Percentiles rank a stretch among this genome's conserved stretches.
Conservation (phyloP, 768 basidiomycete species). For the Boletus edulis region DNA sequence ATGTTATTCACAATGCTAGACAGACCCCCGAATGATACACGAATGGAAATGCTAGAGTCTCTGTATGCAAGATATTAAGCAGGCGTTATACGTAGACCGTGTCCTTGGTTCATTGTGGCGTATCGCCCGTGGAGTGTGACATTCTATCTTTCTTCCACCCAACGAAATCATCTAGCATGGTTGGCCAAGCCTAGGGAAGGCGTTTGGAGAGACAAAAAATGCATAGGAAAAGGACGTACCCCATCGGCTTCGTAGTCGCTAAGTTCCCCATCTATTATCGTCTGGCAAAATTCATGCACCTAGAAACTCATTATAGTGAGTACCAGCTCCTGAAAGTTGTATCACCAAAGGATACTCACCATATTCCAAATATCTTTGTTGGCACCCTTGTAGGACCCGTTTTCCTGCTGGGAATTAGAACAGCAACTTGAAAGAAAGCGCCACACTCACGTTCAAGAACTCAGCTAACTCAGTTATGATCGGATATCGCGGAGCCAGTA, state of each 20-base stretch:
- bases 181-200: slow-evolving; percentile 69
- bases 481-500: slow-evolving; percentile 64
- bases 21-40: neutral
- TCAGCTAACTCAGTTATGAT: slow-evolving; percentile 61
- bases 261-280: slow-evolving; percentile 57
- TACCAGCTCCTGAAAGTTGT: neutral
- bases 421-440: neutral
- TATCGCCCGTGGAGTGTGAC: slow-evolving; percentile 1
- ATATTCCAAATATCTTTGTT: slow-evolving; percentile 88
- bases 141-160: slow-evolving; percentile 50
- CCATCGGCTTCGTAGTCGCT: slow-evolving; percentile 74
- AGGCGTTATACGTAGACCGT: slow-evolving; percentile 10
- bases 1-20: neutral
- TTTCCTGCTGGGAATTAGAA: slow-evolving; percentile 30
- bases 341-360: slow-evolving; percentile 41
- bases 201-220: neutral
- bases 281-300: slow-evolving; percentile 76
- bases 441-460: slow-evolving; percentile 57
- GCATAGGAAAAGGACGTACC: slow-evolving; percentile 40
- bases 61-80: slow-evolving; percentile 14
- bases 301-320: slow-evolving; percentile 25
- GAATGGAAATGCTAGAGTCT: slow-evolving; percentile 10
- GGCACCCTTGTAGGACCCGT: slow-evolving; percentile 65
- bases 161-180: slow-evolving; percentile 77
- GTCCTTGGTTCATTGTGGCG: slow-evolving; percentile 6